Base-by-base conservation (phyloP, 2,329 filamentous ascomycete genomes). In the Plectosphaerella cucumerina region DNA sequence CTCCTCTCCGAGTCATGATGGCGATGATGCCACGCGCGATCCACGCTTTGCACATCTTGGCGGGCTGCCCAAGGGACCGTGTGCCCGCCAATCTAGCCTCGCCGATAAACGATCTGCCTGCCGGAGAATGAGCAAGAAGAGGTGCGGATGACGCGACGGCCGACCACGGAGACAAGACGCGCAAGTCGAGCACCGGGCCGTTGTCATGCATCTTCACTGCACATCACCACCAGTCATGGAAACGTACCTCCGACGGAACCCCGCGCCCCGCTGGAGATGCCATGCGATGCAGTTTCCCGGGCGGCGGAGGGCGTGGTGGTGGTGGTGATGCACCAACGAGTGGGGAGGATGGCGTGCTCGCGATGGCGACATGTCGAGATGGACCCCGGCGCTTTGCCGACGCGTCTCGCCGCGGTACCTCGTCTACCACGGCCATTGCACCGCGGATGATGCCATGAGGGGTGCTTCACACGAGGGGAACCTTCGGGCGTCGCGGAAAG, bases 331-430 rank as follows among this genome's bases (percentile, higher is more conserved):
- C 54, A 37, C 45, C 54, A 56, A 56, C 48, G 49, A 51, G 54
- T 51, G 54, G 54, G 53, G 48, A 48, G 52, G 41, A 56, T 56
- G 46, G 54, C 54, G 54, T 56, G 54, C 54, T 56, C 48, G 33
- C 48, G 51, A 42, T 31, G 12, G 34, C 46, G 39, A 42, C 18
- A 42, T 42, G 39, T 42, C 39, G 39, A n/a, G 39, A 42, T 42
- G 39, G 23, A 18, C 47, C 21, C 43, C 50, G 47, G 47, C 34
- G 34, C 43, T 23, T 31, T 31, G 26, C 26, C 26, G 26, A 31
- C 26, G 26, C 26, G 26, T 31, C 26, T 31, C 26, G 26, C 26
- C 26, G 26, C 26, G 26, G 9, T 26, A 11, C 26, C 9, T 31
- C 26, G n/a, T n/a, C 26, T 26, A 26, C 23, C 9, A 9, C 23